These are phyloP conservation scores for Magnusiomyces fungicola DNA, from an alignment of 1,139 yeast species.

Conservation along the genomic window DNA sequence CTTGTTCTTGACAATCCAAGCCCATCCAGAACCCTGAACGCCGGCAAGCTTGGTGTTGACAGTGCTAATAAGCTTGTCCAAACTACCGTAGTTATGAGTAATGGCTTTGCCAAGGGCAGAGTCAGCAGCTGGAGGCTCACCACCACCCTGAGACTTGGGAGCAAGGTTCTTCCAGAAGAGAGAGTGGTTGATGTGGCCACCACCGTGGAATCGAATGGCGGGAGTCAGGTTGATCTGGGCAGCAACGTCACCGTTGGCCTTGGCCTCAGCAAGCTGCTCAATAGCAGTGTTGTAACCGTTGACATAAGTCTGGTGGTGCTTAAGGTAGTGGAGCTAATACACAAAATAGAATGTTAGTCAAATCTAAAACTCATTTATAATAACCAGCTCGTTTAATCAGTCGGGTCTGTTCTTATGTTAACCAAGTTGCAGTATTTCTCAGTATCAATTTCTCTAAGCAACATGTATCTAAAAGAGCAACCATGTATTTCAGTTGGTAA, in stretches of 20 bases:
- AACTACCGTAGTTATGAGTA: conserved; percentile 60
- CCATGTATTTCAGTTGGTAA: too few species aligned
- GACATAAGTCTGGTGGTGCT: conserved; percentile 94
- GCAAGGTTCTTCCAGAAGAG: conserved; percentile 90
- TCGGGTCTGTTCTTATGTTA: too few species aligned
- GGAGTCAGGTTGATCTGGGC: conserved; percentile 65
- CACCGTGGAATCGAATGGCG: conserved; percentile 87
- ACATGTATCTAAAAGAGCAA: too few species aligned
- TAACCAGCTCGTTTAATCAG: too few species aligned
- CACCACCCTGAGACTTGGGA: conserved; percentile 77
- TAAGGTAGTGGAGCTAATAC: conserved; percentile 62
- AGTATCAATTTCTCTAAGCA: too few species aligned
- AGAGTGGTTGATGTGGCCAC: conserved; percentile 84
- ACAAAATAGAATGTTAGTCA: too few species aligned
- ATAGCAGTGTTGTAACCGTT: conserved; percentile 78
- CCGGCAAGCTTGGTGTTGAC: conserved; percentile 83
- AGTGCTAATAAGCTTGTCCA: conserved; percentile 60
- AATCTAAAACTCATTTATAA: too few species aligned
- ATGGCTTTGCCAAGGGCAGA: conserved; percentile 59
- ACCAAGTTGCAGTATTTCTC: too few species aligned
- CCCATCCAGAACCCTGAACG: conserved; percentile 98
- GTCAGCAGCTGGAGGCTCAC: conserved; percentile 60
- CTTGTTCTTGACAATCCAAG: conserved; percentile 83
- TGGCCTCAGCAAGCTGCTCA: conserved; percentile 72
- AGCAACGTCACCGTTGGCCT: conserved; percentile 56